Percentiles rank a stretch among this genome's conserved stretches.
These are phyloP conservation scores for Kluyveromyces sp. DNA, from an alignment of 1,139 yeast species.

Conservation along the genomic window DNA sequence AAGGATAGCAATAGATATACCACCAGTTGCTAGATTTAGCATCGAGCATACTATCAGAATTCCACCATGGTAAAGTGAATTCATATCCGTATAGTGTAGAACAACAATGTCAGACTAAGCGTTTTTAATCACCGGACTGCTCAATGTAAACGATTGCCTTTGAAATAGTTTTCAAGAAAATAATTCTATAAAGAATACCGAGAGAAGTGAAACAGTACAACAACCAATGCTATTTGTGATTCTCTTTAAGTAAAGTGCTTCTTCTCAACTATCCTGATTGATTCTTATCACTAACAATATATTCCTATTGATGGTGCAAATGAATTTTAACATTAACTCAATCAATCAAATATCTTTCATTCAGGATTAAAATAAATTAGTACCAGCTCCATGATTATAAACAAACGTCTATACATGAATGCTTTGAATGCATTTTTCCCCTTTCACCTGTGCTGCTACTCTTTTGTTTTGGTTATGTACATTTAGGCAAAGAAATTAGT, in stretches of 20 bases:
- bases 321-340: too few relatives aligned
- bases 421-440: background rate
- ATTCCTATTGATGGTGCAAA: too few relatives aligned
- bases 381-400: background rate
- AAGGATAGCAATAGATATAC: background rate
- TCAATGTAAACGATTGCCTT: too few relatives aligned
- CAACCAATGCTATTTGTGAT: too few relatives aligned
- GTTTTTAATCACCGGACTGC: too few relatives aligned
- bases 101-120: background rate
- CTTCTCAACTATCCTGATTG: too few relatives aligned
- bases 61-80: background rate
- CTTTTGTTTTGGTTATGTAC: constrained; percentile 1
- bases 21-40: constrained; percentile 3
- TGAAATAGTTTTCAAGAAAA: too few relatives aligned
- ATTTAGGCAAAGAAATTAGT: background rate
- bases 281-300: too few relatives aligned
- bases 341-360: too few relatives aligned
- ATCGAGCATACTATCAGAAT: background rate
- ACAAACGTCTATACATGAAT: background rate
- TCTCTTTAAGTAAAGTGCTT: too few relatives aligned
- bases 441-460: background rate
- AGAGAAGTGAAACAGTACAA: too few relatives aligned
- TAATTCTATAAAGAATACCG: too few relatives aligned
- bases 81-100: background rate
- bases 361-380: background rate